These are phyloP conservation scores for Mycena indigotica DNA, from an alignment of 768 basidiomycete genomes.

Conservation along the genomic window DNA sequence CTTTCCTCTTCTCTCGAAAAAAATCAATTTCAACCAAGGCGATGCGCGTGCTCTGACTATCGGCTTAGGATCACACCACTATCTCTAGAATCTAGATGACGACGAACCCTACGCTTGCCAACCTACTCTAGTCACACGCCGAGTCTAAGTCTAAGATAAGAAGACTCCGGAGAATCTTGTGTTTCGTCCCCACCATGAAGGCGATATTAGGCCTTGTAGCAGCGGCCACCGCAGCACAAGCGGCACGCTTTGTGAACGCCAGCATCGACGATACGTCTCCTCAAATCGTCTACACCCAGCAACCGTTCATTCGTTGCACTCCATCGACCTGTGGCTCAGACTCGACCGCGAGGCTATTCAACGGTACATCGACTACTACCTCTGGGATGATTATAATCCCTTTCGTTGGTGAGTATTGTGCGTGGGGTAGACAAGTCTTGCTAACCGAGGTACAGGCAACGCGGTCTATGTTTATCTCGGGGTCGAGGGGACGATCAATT, in stretches of 20 bases:
- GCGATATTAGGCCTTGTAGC: too few relatives aligned
- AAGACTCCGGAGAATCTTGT: too few relatives aligned
- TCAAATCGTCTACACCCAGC: not conserved
- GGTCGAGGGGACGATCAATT: not conserved
- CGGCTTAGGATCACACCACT: too few relatives aligned
- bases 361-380: slow-evolving; percentile 8
- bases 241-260: not conserved
- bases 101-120: too few relatives aligned
- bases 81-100: too few relatives aligned
- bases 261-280: slow-evolving; percentile 1
- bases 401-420: not conserved
- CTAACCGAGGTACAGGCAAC: not conserved
- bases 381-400: not conserved
- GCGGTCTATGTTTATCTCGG: slow-evolving; percentile 10
- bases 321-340: not conserved
- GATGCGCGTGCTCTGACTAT: too few relatives aligned
- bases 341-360: not conserved
- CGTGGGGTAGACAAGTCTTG: too few relatives aligned
- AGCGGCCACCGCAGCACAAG: not conserved
- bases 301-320: not conserved
- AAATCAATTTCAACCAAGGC: too few relatives aligned
- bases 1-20: too few relatives aligned
- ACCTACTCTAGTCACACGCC: too few relatives aligned
- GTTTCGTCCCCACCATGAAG: too few relatives aligned
- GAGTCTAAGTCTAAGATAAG: too few relatives aligned